Evolutionary conservation across 805 yeast genomes (phyloP).

Genomic region (Kazachstania viticola): DNA sequence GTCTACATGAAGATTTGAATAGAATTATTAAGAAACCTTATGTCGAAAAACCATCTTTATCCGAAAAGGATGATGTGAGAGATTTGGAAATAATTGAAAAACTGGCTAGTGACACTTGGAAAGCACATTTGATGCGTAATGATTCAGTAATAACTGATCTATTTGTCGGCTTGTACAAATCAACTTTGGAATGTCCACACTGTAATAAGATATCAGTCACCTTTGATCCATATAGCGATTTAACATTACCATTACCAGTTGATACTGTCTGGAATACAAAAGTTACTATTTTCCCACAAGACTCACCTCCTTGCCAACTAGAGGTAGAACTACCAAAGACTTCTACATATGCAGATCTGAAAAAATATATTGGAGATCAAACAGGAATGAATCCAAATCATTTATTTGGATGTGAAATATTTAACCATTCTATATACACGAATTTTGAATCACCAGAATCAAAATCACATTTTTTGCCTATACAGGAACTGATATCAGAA

Average conservation of each 20-base stretch:
- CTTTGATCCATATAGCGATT: conserved; percentile 86
- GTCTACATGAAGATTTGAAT: conserved; percentile 87
- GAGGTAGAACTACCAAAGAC: conserved; percentile 66
- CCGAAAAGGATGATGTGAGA: conserved; percentile 45
- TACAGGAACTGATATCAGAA: conserved; percentile 51
- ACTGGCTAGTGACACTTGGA: conserved; percentile 72
- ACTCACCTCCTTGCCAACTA: conserved; percentile 36
- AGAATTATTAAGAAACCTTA: conserved; percentile 74
- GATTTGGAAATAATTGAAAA: conserved; percentile 41
- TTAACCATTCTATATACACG: conserved; percentile 54
- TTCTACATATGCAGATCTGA: conserved; percentile 51
- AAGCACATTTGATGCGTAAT: conserved; percentile 64
- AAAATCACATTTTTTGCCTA: conserved; percentile 41
- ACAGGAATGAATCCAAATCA: conserved; percentile 25
- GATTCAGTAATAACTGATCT: conserved; percentile 77
- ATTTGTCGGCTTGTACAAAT: conserved; percentile 83
- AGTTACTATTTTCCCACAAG: conserved; percentile 50
- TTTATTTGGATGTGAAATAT: conserved; percentile 49
- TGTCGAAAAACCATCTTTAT: conserved; percentile 74
- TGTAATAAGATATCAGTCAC: conserved; percentile 75
- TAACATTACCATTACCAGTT: conserved; percentile 81
- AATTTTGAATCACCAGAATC: conserved; percentile 56
- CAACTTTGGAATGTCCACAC: conserved; percentile 78
- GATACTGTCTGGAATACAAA: conserved; percentile 59
- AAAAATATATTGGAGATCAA: conserved; percentile 45